Evolutionary conservation across 306 rosid species (phyloP).

Genomic region (Fragaria vesca): DNA sequence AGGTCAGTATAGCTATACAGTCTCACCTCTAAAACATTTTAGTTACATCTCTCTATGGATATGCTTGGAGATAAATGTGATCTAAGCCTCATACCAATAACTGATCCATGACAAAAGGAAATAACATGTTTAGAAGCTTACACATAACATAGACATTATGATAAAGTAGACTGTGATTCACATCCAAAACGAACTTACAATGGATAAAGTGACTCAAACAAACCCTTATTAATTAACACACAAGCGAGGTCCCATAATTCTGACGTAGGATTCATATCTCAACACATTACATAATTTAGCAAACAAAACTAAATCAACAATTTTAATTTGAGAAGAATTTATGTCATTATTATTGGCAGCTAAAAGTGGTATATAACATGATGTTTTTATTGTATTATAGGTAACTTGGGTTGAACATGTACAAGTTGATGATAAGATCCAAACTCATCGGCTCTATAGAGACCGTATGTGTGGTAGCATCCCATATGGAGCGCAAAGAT

Average conservation of each 20-base stretch:
- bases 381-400: slow-evolving; percentile 20
- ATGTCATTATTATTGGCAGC: not conserved
- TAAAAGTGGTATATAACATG: not conserved
- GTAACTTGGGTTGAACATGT: slow-evolving; percentile 80
- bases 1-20: slow-evolving; percentile 33
- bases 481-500: slow-evolving; percentile 69
- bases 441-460: slow-evolving; percentile 44
- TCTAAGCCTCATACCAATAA: too few species aligned
- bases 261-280: not conserved
- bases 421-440: slow-evolving; percentile 52
- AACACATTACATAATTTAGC: too few species aligned
- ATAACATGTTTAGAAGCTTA: not conserved
- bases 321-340: not conserved
- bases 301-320: not conserved
- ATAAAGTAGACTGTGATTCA: too few species aligned
- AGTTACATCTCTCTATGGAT: not conserved
- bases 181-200: too few species aligned
- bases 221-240: too few species aligned
- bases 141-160: not conserved
- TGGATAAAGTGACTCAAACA: too few species aligned
- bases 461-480: slow-evolving; percentile 33
- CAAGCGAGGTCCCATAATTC: too few species aligned
- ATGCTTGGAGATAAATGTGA: too few species aligned
- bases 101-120: too few species aligned
- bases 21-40: not conserved